A percentile compares a stretch with the other conserved stretches of the same genome.
phyloP scores from a whole-genome alignment of 768 basidiomycete genomes.

The Coprinellus aureogranulatus region DNA sequence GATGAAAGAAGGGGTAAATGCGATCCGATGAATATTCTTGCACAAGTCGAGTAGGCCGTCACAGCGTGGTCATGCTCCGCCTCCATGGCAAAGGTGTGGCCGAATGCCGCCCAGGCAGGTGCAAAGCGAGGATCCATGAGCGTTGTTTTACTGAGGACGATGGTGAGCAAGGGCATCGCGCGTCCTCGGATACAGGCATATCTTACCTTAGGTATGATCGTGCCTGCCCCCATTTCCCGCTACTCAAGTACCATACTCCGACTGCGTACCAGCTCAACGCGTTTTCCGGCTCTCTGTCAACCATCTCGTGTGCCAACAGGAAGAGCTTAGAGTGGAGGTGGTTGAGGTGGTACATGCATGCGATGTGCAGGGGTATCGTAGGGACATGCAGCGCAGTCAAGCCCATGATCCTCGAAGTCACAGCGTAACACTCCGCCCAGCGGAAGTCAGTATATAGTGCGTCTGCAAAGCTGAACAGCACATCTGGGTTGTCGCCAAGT shows the following conservation, averaged over 20 bases:
- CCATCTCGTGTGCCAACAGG: constrained; percentile 93
- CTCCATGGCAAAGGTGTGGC: constrained; percentile 94
- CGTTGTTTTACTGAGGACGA: constrained; percentile 75
- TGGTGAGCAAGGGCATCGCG: no score
- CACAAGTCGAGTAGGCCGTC: constrained; percentile 96
- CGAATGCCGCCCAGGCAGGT: constrained; percentile 97
- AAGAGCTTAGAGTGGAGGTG: constrained; percentile 92
- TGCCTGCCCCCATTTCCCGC: constrained; percentile 85
- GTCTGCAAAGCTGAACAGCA: constrained; percentile 87
- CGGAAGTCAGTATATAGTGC: constrained; percentile 83
- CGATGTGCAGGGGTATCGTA: constrained; percentile 91
- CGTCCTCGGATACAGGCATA: no score
- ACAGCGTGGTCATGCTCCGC: constrained; percentile 99
- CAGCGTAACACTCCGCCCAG: constrained; percentile 90
- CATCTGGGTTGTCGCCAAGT: constrained; percentile 88
- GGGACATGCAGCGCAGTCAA: constrained; percentile 83
- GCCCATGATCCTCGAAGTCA: constrained; percentile 86
- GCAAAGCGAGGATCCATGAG: constrained; percentile 95
- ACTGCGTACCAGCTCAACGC: constrained; percentile 98
- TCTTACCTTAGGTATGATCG: constrained; percentile 93
- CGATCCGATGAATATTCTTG: constrained; percentile 93
- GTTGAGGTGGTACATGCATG: constrained; percentile 95
- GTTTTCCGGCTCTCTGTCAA: constrained; percentile 90
- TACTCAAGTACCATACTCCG: constrained; percentile 91
- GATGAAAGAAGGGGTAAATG: constrained; percentile 92